Conservation (phyloP, 2,329 filamentous ascomycete species). For the Colletotrichum filicis region DNA sequence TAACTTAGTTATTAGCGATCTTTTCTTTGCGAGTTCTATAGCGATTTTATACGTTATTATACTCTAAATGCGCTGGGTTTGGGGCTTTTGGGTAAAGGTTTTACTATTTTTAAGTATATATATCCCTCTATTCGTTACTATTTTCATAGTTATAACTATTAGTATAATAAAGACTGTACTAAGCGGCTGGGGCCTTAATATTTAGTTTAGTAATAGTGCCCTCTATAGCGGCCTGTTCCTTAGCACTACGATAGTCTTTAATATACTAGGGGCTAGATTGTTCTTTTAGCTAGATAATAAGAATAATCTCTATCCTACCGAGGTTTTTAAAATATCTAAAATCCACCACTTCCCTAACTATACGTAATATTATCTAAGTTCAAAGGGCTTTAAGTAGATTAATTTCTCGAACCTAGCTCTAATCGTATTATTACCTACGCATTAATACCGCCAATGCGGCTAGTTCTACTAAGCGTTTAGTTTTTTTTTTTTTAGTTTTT, state of each 20-base stretch:
- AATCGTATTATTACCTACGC: no score
- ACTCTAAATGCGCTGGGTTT: not conserved
- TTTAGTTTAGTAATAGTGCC: not conserved
- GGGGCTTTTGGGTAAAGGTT: not conserved
- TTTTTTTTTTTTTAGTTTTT: no score
- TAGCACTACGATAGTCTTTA: not conserved
- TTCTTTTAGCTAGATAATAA: not conserved
- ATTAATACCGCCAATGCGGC: no score
- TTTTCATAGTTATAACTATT: not conserved
- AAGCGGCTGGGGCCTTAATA: not conserved
- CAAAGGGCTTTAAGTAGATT: no score
- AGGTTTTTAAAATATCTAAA: no score
- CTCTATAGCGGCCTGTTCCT: not conserved
- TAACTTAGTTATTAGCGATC: not conserved
- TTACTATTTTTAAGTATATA: not conserved
- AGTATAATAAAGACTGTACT: not conserved
- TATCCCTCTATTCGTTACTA: not conserved
- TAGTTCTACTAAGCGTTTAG: no score
- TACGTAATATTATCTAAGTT: no score
- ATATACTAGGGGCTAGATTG: not conserved
- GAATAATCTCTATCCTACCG: no score
- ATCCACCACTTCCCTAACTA: no score
- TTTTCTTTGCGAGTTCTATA: not conserved
- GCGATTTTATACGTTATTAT: not conserved
- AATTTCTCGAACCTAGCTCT: no score